Conservation (phyloP, 2,329 filamentous ascomycete species). For the Pyricularia pennisetigena region DNA sequence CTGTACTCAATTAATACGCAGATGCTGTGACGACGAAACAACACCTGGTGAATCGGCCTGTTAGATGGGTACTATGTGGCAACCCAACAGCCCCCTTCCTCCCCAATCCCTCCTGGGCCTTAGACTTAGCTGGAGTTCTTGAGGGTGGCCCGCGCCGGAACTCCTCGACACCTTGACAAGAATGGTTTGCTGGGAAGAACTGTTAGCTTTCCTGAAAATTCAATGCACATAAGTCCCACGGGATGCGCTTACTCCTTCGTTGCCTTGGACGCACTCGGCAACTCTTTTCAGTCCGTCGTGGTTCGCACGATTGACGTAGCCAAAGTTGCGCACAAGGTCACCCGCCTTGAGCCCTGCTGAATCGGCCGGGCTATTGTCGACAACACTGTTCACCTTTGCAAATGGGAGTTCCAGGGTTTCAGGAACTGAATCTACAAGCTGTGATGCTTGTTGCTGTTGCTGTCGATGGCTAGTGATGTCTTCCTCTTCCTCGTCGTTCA, state of each 20-base stretch:
- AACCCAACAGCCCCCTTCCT: constrained; percentile 76
- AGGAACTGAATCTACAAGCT: constrained; percentile 22
- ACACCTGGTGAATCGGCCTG: background rate
- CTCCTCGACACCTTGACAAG: constrained; percentile 52
- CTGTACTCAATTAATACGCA: background rate
- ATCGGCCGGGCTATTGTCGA: constrained; percentile 69
- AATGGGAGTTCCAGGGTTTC: constrained; percentile 47
- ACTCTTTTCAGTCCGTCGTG: constrained; percentile 80
- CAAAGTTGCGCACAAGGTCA: constrained; percentile 78
- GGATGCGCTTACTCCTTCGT: constrained; percentile 66
- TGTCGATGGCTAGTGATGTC: constrained; percentile 1
- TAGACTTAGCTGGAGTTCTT: constrained; percentile 57
- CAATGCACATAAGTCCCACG: background rate
- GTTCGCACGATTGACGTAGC: constrained; percentile 72
- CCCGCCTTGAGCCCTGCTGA: constrained; percentile 70
- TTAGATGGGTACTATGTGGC: constrained; percentile 74
- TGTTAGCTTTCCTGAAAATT: background rate
- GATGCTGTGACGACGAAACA: background rate
- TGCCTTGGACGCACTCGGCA: constrained; percentile 80
- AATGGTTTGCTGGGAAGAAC: constrained; percentile 49
- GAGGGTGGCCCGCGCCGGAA: constrained; percentile 25
- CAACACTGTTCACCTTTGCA: constrained; percentile 81
- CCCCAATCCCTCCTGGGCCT: constrained; percentile 75
- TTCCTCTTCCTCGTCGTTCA: constrained; percentile 35
- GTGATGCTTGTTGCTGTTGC: constrained; percentile 5